Evolutionary conservation across 345 rosid genomes (phyloP), one percentile per base, ranked within the genome.

Genomic region (Linum lewisii): DNA sequence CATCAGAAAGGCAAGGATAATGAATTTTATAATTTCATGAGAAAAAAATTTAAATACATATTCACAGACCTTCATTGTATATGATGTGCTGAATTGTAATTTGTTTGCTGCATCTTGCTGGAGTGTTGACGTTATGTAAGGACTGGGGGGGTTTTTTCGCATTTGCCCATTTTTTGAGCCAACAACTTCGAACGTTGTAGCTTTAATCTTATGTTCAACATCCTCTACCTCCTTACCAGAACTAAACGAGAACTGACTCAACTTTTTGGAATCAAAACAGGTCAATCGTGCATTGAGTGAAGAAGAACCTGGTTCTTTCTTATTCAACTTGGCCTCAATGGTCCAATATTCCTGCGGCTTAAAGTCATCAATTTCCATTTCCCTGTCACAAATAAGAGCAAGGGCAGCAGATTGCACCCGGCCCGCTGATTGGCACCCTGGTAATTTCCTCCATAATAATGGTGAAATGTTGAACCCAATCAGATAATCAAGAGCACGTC

Each of bases 41-140:
- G 55, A 8, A 20, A 24, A 21, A 45, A 34, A 58, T 49, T 21
- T n/a, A 44, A 58, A 57, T 51, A 34, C 66, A 66, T 57, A 66
- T 68, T n/a, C 18, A 36, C 63, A 66, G 57, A 93, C 99, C 97
- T 79, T 89, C 99, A 93, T 87, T 61, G 99, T 87, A 63, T 85
- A 52, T 49, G 83, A 57, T 51, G 94, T 78, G 51, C 81, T 52
- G 75, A 87, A 93, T 75, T 85, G 76, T 63, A 93, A 78, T 72
- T 81, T 89, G 76, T 82, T 89, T 68, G 95, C 94, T 66, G 99
- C 99, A 82, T 93, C 99, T 70, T 93, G 97, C 81, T 93, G 99
- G 69, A 93, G 95, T 21, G 97, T 93, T 54, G 99, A 93, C 11
- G 99, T 93, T 72, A 88, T 93, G 71, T 83, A 93, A 19, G 99